phyloP scores from a whole-genome alignment of 2,329 filamentous ascomycete species.

The Balansia obtecta region DNA sequence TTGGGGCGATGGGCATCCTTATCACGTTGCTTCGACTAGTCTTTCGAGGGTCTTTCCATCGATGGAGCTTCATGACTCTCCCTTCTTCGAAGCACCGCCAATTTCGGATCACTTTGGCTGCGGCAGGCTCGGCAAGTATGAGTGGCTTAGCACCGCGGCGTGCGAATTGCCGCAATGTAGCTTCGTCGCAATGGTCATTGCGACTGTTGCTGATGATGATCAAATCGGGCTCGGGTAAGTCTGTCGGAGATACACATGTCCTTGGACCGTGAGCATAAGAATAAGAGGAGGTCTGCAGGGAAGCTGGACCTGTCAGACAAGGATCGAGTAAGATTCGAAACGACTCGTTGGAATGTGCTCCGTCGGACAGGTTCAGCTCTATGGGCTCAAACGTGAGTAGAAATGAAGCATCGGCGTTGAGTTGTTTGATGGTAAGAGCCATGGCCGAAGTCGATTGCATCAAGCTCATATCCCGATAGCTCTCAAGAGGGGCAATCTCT shows the following conservation, averaged over 20 bases:
- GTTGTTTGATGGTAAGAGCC: constrained; percentile 49
- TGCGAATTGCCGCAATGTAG: constrained; percentile 53
- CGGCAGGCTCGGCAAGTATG: constrained; percentile 53
- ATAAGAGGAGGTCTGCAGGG: constrained; percentile 49
- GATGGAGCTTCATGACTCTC: constrained; percentile 31
- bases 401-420: constrained; percentile 54
- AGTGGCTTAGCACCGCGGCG: constrained; percentile 37
- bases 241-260: constrained; percentile 37
- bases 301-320: constrained; percentile 51
- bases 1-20: constrained; percentile 40
- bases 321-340: constrained; percentile 63
- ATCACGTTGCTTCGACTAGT: constrained; percentile 22
- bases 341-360: constrained; percentile 20
- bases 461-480: neutral
- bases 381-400: constrained; percentile 49
- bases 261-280: constrained; percentile 41
- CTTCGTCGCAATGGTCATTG: constrained; percentile 59
- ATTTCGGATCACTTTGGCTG: constrained; percentile 50
- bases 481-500: neutral
- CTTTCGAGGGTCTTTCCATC: constrained; percentile 30
- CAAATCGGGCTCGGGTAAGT: constrained; percentile 31
- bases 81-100: constrained; percentile 56
- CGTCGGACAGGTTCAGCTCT: constrained; percentile 11
- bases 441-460: constrained; percentile 24
- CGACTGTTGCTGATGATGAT: constrained; percentile 33